A percentile compares a stretch with the other conserved stretches of the same genome.
Conservation (phyloP, 2,329 filamentous ascomycete genomes). For the Arachnomyces sp. region DNA sequence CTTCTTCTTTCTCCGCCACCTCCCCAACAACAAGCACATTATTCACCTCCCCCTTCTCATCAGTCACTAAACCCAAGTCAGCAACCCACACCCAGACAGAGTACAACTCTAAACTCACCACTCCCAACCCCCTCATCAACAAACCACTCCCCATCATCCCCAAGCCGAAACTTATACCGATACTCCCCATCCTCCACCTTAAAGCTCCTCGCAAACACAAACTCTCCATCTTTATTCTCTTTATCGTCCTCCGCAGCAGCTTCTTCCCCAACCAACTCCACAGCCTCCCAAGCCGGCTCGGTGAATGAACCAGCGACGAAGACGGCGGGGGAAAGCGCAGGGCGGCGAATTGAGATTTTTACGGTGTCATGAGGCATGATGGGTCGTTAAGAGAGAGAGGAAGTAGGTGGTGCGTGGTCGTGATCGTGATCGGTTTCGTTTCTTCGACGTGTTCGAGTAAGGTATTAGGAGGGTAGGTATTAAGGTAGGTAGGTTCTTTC, state of each 20-base stretch:
- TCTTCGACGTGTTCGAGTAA: not conserved
- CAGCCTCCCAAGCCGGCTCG: constrained; percentile 21
- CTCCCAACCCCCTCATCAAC: constrained; percentile 19
- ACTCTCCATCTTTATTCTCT: constrained; percentile 14
- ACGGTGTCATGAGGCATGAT: constrained; percentile 14
- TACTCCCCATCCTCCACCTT: constrained; percentile 17
- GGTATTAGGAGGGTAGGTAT: no score
- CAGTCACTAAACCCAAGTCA: constrained; percentile 11
- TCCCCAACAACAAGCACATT: constrained; percentile 14
- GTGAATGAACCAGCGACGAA: constrained; percentile 23
- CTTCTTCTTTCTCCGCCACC: constrained; percentile 5
- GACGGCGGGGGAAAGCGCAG: constrained; percentile 18
- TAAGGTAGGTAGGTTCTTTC: not conserved
- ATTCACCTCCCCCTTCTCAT: constrained; percentile 18
- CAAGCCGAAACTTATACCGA: constrained; percentile 22
- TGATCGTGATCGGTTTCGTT: constrained; percentile 9
- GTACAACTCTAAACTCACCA: constrained; percentile 14
- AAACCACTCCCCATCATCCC: constrained; percentile 18
- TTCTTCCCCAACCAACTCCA: constrained; percentile 19
- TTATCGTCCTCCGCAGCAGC: constrained; percentile 11
- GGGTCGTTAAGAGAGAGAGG: no score
- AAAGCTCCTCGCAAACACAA: constrained; percentile 16
- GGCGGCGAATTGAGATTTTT: constrained; percentile 21
- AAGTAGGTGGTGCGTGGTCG: constrained; percentile 13
- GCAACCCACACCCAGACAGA: not conserved